Evolutionary conservation across 345 rosid genomes (phyloP).

Genomic region (Eucalyptus microcorys): DNA sequence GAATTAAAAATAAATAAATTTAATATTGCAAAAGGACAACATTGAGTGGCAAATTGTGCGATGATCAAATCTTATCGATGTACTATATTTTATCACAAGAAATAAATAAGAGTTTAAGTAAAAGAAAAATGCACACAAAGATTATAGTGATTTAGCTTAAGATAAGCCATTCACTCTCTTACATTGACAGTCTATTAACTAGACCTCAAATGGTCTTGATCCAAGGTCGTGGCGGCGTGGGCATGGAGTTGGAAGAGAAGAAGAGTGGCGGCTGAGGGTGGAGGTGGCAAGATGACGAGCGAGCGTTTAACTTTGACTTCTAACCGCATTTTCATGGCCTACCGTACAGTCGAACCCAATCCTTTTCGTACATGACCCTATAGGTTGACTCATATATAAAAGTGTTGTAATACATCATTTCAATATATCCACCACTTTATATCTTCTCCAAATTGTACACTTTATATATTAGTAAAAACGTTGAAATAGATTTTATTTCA

Average conservation of each 20-base stretch:
- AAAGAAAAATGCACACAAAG: too few species aligned
- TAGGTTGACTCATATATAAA: background rate
- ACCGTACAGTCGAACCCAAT: background rate
- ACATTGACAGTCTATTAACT: rapidly evolving
- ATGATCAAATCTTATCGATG: rapidly evolving
- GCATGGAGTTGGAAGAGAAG: background rate
- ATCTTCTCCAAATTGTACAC: background rate
- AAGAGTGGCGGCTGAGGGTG: background rate
- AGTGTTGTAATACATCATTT: background rate
- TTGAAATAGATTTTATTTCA: background rate
- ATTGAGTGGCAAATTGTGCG: rapidly evolving
- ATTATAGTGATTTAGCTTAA: too few species aligned
- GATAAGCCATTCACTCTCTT: too few species aligned
- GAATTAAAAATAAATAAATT: too few species aligned
- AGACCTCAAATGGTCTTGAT: background rate
- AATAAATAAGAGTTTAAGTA: too few species aligned
- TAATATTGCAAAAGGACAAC: too few species aligned
- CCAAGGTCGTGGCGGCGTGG: background rate
- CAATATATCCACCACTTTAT: background rate
- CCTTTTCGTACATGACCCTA: background rate
- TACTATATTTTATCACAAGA: too few species aligned
- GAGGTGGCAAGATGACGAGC: background rate
- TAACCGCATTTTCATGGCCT: background rate
- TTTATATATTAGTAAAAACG: background rate
- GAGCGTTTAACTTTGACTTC: background rate